A percentile compares a stretch with the other conserved stretches of the same genome.
These are phyloP conservation scores for Holtermannia corniformis DNA, from an alignment of 768 basidiomycete species.

Conservation along the genomic window DNA sequence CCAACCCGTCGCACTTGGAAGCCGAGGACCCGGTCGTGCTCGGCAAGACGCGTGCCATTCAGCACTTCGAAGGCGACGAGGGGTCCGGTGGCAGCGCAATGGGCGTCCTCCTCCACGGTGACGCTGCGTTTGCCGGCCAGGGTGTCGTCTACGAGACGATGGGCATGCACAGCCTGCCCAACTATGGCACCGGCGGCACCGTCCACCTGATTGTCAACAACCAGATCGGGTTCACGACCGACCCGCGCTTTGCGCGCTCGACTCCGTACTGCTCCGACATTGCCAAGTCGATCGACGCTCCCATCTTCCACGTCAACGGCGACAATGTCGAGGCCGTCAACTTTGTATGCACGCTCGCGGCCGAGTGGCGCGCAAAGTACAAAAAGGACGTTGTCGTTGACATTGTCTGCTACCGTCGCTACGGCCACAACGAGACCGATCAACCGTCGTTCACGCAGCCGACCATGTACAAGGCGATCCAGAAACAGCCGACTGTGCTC, in stretches of 20 bases:
- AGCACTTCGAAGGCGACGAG: conserved; percentile 87
- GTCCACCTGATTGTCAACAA: conserved; percentile 98
- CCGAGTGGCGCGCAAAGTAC: conserved; percentile 95
- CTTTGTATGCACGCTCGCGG: conserved; percentile 95
- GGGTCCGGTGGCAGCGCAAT: conserved; percentile 71
- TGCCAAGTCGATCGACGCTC: conserved; percentile 94
- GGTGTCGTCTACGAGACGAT: conserved; percentile 99
- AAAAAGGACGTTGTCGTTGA: conserved; percentile 98
- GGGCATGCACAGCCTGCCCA: conserved; percentile 91
- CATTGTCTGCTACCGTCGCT: conserved; percentile 95
- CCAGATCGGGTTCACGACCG: conserved; percentile 98
- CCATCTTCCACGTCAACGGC: conserved; percentile 99
- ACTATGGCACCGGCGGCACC: conserved; percentile 94
- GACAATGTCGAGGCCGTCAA: conserved; percentile 98
- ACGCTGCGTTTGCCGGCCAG: conserved; percentile 96
- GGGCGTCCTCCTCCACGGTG: conserved; percentile 92
- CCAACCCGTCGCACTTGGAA: conserved; percentile 96
- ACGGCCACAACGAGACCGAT: conserved; percentile 99
- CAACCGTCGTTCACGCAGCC: conserved; percentile 99
- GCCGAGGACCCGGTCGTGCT: conserved; percentile 97
- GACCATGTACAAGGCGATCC: conserved; percentile 94
- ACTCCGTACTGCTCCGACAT: conserved; percentile 98
- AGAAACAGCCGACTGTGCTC: conserved; percentile 82
- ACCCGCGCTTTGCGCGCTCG: conserved; percentile 92
- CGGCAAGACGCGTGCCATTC: conserved; percentile 94